Base-by-base conservation (phyloP, 805 yeast species). In the Metschnikowia lochheadii region DNA sequence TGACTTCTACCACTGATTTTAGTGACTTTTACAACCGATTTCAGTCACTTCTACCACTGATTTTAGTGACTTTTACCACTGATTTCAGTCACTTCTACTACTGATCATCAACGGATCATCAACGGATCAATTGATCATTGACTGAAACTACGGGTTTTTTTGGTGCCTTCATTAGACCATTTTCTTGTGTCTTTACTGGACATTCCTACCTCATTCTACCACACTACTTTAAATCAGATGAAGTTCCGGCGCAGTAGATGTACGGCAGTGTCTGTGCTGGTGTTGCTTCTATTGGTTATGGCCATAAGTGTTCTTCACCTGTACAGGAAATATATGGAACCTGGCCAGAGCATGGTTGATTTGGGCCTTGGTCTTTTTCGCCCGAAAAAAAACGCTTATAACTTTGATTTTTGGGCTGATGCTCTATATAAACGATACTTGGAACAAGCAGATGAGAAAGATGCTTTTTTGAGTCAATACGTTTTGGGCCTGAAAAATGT, bases 351-450 rank as follows among this genome's bases (percentile, higher is more conserved):
- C 21, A 23, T 42, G 21, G 32, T 31, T 18, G 31, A n/a, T 5
- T 42, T 33, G 29, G 37, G 31, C 15, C 37, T 37, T 11, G 20
- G 20, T 10, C 29, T 42, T 37, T 42, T 42, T n/a, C 18, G 31
- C 5, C 36, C 45, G 17, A 34, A 23, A 14, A 13, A 29, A 6
- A 46, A 44, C 11, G 14, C 46, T 32, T 51, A 51, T 39, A 43
- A 49, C 31, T 51, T 55, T 36, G 48, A 55, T 40, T 7, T 13
- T 6, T 54, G 57, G 57, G 51, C 48, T 10, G 48, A 54, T 21
- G 41, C 40, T 13, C 37, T 55, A 14, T 49, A 40, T 40, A 18
- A n/a, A 3, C n/a, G 14, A n/a, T 42, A 33, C 20, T 31, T 42
- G n/a, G 20, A n/a, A 20, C 37, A 3, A 11, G 32, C 14, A 3